Percentiles rank a stretch among this genome's conserved stretches.
Evolutionary conservation across 805 yeast genomes (phyloP).

Genomic region (Kazachstania taianensis): DNA sequence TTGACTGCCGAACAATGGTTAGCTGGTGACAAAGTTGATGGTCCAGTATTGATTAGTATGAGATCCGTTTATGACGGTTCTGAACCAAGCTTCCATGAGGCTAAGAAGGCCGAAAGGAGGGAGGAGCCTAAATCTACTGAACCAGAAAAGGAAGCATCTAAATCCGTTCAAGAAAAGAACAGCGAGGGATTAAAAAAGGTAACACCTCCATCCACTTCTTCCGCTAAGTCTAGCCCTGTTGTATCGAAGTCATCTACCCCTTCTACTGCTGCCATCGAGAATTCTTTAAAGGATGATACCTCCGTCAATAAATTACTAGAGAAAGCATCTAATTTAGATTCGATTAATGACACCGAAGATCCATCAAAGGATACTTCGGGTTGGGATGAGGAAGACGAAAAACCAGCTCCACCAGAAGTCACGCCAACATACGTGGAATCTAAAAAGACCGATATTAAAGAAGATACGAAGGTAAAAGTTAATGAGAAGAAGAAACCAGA

Average conservation of each 20-base stretch:
- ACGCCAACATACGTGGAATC: conserved; percentile 1
- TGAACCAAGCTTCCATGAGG: conserved; percentile 37
- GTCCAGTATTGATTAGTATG: conserved; percentile 73
- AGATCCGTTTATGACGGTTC: conserved; percentile 71
- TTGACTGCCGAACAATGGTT: conserved; percentile 71
- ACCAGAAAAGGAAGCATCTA: conserved; percentile 13
- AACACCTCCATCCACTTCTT: conserved; percentile 4
- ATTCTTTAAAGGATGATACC: conserved; percentile 16
- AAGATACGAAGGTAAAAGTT: conserved; percentile 7
- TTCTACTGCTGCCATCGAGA: neutral
- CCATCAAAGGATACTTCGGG: conserved; percentile 26
- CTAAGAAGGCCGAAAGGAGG: conserved; percentile 9
- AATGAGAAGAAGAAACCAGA: conserved; percentile 9
- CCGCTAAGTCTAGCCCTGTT: neutral
- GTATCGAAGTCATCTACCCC: conserved; percentile 10
- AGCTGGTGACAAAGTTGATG: conserved; percentile 66
- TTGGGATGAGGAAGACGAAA: conserved; percentile 28
- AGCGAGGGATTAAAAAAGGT: no score
- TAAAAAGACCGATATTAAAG: conserved; percentile 5
- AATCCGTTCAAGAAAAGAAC: conserved; percentile 13
- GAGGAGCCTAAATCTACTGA: conserved; percentile 13
- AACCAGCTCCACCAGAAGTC: conserved; percentile 7
- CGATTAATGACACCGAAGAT: conserved; percentile 27
- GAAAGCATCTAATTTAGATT: conserved; percentile 24
- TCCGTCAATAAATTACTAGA: conserved; percentile 23